Evolutionary conservation across 208 protist genomes (phyloP).

Genomic region (Giardia duodenalis): DNA sequence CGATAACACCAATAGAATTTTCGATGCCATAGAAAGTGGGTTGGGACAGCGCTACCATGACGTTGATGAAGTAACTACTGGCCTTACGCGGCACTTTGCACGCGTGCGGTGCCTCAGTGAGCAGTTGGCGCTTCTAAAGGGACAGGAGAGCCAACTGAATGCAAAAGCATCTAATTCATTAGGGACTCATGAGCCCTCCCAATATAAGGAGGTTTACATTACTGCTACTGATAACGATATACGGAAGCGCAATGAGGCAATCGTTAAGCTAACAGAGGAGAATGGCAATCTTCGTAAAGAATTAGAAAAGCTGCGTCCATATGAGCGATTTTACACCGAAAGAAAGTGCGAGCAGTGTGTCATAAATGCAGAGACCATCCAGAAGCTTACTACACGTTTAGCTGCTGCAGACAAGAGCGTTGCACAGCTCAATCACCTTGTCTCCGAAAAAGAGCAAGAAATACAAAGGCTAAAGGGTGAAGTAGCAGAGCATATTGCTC

Average conservation of each 20-base stretch:
- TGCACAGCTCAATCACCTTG: neutral
- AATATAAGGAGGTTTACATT: too few species aligned
- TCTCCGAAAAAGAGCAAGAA: neutral
- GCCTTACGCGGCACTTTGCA: too few species aligned
- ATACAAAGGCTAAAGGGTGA: neutral
- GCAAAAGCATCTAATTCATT: too few species aligned
- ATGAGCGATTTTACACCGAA: neutral
- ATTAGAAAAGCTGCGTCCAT: neutral
- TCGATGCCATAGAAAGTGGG: too few species aligned
- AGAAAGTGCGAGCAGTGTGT: neutral
- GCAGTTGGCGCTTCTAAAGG: too few species aligned
- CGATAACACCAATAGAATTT: too few species aligned
- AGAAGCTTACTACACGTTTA: too few species aligned
- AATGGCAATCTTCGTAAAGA: neutral
- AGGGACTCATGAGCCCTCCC: too few species aligned
- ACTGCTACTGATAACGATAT: neutral
- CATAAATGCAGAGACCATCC: neutral
- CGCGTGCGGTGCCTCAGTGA: too few species aligned
- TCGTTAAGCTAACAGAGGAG: neutral
- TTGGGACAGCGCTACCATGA: too few species aligned
- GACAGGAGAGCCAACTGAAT: too few species aligned
- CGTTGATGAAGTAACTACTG: too few species aligned
- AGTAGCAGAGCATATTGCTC: neutral
- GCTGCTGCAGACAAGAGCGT: neutral
- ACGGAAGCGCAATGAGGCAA: neutral